These are phyloP conservation scores for Westerdykella aurantiaca DNA, from an alignment of 2,329 filamentous ascomycete genomes.

Conservation along the genomic window DNA sequence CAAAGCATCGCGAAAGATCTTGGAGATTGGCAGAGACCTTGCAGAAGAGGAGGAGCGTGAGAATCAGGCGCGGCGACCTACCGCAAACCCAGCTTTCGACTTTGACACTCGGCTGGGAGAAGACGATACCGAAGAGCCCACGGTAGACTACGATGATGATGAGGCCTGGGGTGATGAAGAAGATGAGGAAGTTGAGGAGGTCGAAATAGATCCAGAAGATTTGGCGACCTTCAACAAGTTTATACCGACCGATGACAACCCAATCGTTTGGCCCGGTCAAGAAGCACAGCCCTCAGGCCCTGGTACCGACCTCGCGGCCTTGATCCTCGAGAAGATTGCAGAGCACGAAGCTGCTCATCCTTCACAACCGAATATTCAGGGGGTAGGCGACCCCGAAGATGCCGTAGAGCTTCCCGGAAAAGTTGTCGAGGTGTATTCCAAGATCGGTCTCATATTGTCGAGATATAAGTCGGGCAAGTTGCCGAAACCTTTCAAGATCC, in stretches of 20 bases:
- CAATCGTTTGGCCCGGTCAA: slow-evolving; percentile 62
- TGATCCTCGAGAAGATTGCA: slow-evolving; percentile 92
- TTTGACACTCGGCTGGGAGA: slow-evolving; percentile 70
- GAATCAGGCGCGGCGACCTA: slow-evolving; percentile 36
- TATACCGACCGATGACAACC: slow-evolving; percentile 67
- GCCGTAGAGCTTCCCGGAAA: slow-evolving; percentile 83
- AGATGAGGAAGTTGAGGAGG: slow-evolving; percentile 59
- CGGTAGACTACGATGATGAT: slow-evolving; percentile 49
- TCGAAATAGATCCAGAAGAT: slow-evolving; percentile 82
- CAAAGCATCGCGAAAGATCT: slow-evolving; percentile 79
- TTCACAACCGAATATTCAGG: slow-evolving; percentile 41
- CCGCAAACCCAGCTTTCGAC: slow-evolving; percentile 62
- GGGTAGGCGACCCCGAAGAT: slow-evolving; percentile 62
- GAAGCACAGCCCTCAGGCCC: slow-evolving; percentile 36
- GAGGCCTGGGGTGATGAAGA: slow-evolving; percentile 74
- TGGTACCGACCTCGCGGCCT: slow-evolving; percentile 75
- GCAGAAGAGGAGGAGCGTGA: slow-evolving; percentile 70
- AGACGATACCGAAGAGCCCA: slow-evolving; percentile 35
- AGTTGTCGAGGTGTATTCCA: slow-evolving; percentile 89
- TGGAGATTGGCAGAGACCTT: slow-evolving; percentile 83
- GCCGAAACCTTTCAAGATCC: slow-evolving; percentile 95
- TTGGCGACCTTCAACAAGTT: slow-evolving; percentile 89
- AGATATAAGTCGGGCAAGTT: slow-evolving; percentile 95
- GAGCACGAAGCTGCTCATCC: slow-evolving; percentile 71
- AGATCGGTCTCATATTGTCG: slow-evolving; percentile 83